Evolutionary conservation across 1,139 yeast species (phyloP).

Genomic region (Blastobotrys arbuscula): DNA sequence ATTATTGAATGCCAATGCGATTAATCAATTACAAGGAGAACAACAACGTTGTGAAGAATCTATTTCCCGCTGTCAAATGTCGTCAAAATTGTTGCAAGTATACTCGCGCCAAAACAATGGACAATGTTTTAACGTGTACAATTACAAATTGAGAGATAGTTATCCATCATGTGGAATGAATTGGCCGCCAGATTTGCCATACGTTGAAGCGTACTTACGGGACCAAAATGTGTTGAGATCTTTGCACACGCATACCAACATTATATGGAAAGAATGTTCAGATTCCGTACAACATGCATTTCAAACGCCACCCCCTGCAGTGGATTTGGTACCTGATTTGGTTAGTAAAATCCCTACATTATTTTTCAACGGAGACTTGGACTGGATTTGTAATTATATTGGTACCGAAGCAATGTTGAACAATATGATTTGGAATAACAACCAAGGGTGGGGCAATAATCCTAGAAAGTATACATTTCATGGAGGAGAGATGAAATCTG

Average conservation of each 20-base stretch:
- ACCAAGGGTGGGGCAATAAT: conserved; percentile 14
- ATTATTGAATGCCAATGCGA: conserved; percentile 40
- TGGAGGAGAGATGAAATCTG: conserved; percentile 32
- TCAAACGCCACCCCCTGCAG: conserved; percentile 50
- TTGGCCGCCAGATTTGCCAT: conserved; percentile 78
- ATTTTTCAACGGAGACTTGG: conserved; percentile 83
- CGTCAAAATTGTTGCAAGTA: conserved; percentile 21
- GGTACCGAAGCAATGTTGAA: conserved; percentile 68
- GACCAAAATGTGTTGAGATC: conserved; percentile 50
- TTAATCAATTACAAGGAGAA: conserved; percentile 29
- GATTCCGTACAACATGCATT: conserved; percentile 50
- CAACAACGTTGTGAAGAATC: conserved; percentile 30
- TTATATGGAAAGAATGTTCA: conserved; percentile 74
- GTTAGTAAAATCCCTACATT: conserved; percentile 54
- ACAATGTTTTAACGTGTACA: conserved; percentile 75
- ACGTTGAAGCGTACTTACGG: conserved; percentile 57
- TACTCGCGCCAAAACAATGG: conserved; percentile 16
- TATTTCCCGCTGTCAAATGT: conserved; percentile 21
- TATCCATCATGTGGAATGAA: conserved; percentile 88
- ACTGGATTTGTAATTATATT: conserved; percentile 75
- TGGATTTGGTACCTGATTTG: conserved; percentile 59
- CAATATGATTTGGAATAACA: conserved; percentile 64
- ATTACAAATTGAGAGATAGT: conserved; percentile 60
- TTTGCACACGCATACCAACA: conserved; percentile 36
- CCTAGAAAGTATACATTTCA: background rate